A percentile compares a stretch with the other conserved stretches of the same genome.
Evolutionary conservation across 2,329 filamentous ascomycete species (phyloP).

Genomic region (Plenodomus tracheiphilus): DNA sequence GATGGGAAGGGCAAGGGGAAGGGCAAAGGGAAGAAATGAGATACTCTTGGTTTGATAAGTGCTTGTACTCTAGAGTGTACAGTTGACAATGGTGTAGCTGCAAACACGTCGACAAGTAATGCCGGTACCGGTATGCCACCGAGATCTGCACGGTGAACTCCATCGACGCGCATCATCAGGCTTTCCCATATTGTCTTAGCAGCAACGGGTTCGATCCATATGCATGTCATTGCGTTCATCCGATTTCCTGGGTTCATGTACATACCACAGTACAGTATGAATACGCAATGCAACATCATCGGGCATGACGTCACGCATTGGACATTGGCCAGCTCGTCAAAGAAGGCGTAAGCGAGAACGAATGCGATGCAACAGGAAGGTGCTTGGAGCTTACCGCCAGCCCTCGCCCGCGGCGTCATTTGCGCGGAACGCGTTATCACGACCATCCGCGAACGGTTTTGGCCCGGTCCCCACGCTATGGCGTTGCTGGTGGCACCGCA

Average conservation of each 20-base stretch:
- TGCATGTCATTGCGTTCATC: background rate
- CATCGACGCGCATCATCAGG: background rate
- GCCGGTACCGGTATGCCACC: background rate
- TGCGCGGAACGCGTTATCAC: background rate
- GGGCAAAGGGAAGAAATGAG: too few relatives aligned
- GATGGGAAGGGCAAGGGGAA: slow-evolving; percentile 9
- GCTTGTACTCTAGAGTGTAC: too few relatives aligned
- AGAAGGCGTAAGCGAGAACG: background rate
- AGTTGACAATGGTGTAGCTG: too few relatives aligned
- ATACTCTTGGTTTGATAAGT: too few relatives aligned
- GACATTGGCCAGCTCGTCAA: background rate
- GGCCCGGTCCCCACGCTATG: background rate
- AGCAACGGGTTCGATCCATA: background rate
- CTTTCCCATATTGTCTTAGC: background rate
- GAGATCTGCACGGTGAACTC: background rate
- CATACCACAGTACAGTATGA: too few relatives aligned
- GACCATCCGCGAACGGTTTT: background rate
- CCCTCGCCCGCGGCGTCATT: background rate
- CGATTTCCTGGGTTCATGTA: background rate
- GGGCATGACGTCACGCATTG: background rate
- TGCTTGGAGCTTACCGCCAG: background rate
- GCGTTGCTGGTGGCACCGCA: too few relatives aligned
- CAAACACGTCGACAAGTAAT: background rate
- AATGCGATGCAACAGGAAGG: background rate
- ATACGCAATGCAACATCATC: background rate